Base-by-base conservation (phyloP, 2,329 filamentous ascomycete species). In the Cadophora sp. region DNA sequence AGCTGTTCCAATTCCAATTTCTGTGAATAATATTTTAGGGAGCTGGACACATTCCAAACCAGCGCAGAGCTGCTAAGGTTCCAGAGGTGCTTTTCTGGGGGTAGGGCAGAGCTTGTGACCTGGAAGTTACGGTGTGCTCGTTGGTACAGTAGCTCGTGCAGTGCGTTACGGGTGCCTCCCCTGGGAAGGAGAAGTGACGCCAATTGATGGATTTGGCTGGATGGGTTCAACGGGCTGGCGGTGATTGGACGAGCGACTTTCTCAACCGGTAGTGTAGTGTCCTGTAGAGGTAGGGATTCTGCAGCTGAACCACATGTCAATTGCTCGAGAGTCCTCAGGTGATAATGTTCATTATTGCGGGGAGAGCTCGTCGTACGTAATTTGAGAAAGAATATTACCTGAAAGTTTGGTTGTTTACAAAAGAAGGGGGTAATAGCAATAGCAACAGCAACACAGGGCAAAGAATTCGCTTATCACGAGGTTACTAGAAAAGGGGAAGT, bases 121-220 rank as follows among this genome's bases (percentile, higher is more conserved):
- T 51, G 22, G 58, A 61, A 66, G 34, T 46, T 65, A 61, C 64
- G 64, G 64, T 66, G 64, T 66, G 64, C 48, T 56, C 46, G 61
- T 29, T 40, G 59, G 59, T 59, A 55, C 24, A 34, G 31, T 58
- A 46, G 34, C 50, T 56, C 37, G 62, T 40, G 31, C 34, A 46
- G 14, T 63, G 29, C 56, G 37, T 9, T 19, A 22, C 11, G 56
- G 22, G 34, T 53, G 40, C 61, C 29, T 55, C 31, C 50, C n/a
- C 48, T 55, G 27, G 48, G 48, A 27, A 26, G 24, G 29, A 58
- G 53, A 29, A 46, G 62, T 64, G 62, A 64, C 61, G 61, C 61
- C 61, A 64, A 55, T 53, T 40, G 56, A 24, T 40, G 29, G 56
- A 26, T 43, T 43, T 43, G 40, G 40, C 40, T 43, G 46, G 59